Evolutionary conservation across 73 alveolate genomes (phyloP).

Genomic region (Paramecium bursaria): DNA sequence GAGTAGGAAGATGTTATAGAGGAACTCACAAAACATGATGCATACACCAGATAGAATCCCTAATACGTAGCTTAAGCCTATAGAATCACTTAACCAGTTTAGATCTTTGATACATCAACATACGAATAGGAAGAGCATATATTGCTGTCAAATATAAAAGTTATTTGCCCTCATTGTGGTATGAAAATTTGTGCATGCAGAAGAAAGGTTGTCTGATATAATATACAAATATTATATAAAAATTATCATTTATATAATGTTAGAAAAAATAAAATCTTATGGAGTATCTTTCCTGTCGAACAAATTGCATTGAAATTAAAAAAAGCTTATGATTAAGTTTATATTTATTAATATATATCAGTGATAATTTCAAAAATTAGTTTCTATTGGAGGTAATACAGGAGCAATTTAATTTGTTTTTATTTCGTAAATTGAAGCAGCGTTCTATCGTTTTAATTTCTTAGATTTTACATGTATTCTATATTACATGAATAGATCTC

Average conservation of each 20-base stretch:
- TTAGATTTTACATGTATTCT: not conserved
- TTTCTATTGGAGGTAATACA: too few species aligned
- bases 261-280: too few species aligned
- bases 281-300: too few species aligned
- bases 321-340: too few species aligned
- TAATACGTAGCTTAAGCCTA: conserved; percentile 89
- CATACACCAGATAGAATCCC: conserved; percentile 81
- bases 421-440: not conserved
- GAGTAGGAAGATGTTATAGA: conserved; percentile 91
- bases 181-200: conserved; percentile 86
- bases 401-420: too few species aligned
- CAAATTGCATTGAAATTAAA: too few species aligned
- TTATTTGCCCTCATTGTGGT: conserved; percentile 89
- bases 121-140: conserved; percentile 49
- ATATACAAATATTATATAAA: too few species aligned
- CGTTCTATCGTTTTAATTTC: not conserved
- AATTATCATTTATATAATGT: too few species aligned
- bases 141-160: conserved; percentile 19
- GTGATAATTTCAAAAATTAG: too few species aligned
- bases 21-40: conserved; percentile 79
- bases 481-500: not conserved
- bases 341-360: too few species aligned
- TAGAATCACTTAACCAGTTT: conserved; percentile 87
- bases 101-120: conserved; percentile 72
- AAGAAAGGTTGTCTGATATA: conserved; percentile 69